phyloP scores from a whole-genome alignment of 2,329 filamentous ascomycete species.

The Trichoderma koningiopsis region DNA sequence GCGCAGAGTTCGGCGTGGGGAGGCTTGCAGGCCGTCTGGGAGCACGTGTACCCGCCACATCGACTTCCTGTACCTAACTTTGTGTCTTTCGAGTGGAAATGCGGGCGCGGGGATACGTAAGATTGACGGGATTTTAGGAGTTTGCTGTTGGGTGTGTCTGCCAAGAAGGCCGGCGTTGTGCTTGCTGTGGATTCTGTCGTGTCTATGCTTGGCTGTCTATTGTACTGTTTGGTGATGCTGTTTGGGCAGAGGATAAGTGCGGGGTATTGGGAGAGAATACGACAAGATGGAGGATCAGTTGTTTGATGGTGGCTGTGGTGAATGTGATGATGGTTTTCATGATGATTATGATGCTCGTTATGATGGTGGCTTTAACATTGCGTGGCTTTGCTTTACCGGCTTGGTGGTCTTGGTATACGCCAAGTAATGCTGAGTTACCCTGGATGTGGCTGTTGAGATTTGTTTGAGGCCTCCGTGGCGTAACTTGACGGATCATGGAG shows the following conservation, averaged over 20 bases:
- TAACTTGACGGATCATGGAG: not conserved
- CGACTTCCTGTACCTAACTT: not conserved
- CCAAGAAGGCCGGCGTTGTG: slow-evolving; percentile 19
- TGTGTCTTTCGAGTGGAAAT: not conserved
- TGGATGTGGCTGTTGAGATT: not conserved
- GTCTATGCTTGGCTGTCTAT: not conserved
- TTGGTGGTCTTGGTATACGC: not conserved
- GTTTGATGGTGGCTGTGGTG: not conserved
- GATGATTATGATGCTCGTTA: not conserved
- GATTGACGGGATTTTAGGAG: slow-evolving; percentile 3
- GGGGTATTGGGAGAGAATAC: not conserved
- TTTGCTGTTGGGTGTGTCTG: not conserved
- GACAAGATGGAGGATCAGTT: not conserved
- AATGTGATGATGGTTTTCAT: not conserved
- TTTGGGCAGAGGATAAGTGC: not conserved
- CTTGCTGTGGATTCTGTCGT: not conserved
- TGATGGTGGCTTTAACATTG: not conserved
- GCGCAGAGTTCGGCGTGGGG: not conserved
- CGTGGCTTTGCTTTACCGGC: not conserved
- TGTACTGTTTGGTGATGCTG: not conserved
- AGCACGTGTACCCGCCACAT: slow-evolving; percentile 20
- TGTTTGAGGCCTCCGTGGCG: not conserved
- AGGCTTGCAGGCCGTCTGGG: not conserved
- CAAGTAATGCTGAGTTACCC: not conserved
- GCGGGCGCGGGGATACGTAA: slow-evolving; percentile 21